Conservation (phyloP, 441 rosid genomes). For the Erodium texanum region DNA sequence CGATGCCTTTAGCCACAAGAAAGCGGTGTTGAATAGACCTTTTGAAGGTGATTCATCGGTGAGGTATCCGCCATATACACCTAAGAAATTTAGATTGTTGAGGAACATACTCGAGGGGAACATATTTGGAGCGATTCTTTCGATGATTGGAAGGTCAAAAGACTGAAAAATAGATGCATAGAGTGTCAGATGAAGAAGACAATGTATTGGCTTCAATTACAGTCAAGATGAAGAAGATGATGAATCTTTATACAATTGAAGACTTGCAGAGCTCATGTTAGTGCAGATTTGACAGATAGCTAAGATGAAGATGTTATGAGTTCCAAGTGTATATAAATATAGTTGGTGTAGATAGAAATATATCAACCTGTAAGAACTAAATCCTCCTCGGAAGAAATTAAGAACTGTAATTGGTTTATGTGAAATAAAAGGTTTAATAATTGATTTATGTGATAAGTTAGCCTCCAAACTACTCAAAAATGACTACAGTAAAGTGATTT, state of each 20-base stretch:
- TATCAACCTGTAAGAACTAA: not conserved
- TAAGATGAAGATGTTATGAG: not conserved
- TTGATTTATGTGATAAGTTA: not conserved
- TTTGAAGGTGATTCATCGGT: conserved; percentile 34
- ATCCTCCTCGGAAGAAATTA: not conserved
- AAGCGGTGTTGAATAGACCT: conserved; percentile 48
- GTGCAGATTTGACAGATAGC: too few species aligned
- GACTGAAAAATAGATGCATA: conserved; percentile 11
- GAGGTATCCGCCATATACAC: conserved; percentile 59
- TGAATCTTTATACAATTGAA: too few species aligned
- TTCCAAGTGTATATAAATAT: not conserved
- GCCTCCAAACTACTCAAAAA: too few species aligned
- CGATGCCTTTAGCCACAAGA: conserved; percentile 62
- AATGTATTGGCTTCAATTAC: too few species aligned
- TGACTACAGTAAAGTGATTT: too few species aligned
- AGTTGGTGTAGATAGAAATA: not conserved
- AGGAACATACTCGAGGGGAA: conserved; percentile 40
- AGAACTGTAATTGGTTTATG: not conserved
- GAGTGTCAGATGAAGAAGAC: not conserved
- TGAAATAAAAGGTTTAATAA: not conserved
- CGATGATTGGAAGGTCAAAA: conserved; percentile 34
- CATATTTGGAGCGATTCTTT: conserved; percentile 30
- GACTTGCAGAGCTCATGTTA: not conserved
- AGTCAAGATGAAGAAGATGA: too few species aligned
- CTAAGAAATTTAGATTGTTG: conserved; percentile 35